phyloP scores from a whole-genome alignment of 352 stramenopile species.

The Phytopythium kandeliae region DNA sequence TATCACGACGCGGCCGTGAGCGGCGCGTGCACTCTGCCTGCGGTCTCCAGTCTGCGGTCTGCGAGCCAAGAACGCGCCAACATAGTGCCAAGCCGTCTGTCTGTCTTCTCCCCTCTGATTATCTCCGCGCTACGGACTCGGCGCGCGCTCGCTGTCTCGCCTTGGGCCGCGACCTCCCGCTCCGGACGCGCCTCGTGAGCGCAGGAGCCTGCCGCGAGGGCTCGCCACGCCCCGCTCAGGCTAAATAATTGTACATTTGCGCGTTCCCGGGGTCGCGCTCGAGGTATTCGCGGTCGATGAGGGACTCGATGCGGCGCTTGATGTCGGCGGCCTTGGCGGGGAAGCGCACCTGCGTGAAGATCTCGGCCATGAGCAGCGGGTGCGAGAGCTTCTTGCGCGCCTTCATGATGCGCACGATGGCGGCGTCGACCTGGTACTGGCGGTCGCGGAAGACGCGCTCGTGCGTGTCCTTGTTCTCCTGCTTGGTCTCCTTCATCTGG shows the following conservation, averaged over 20 bases:
- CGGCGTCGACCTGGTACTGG: conserved; percentile 92
- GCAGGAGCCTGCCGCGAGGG: no score
- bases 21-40: no score
- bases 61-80: no score
- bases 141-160: no score
- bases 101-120: no score
- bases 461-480: conserved; percentile 92
- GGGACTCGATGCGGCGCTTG: conserved; percentile 97
- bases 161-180: no score
- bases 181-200: no score
- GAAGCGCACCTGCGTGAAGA: conserved; percentile 92
- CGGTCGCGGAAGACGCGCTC: conserved; percentile 92
- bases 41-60: no score
- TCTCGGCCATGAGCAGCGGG: conserved; percentile 89
- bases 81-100: no score
- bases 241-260: conserved; percentile 97
- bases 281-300: conserved; percentile 99
- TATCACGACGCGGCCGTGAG: no score
- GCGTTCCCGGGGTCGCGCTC: conserved; percentile 91
- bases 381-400: conserved; percentile 90
- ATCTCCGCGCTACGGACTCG: no score
- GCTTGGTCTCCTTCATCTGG: conserved; percentile 92
- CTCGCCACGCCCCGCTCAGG: no score
- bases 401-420: conserved; percentile 97
- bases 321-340: conserved; percentile 93